Percentiles rank a stretch among this genome's conserved stretches.
phyloP scores from a whole-genome alignment of 441 rosid species.

The Biscutella laevigata region DNA sequence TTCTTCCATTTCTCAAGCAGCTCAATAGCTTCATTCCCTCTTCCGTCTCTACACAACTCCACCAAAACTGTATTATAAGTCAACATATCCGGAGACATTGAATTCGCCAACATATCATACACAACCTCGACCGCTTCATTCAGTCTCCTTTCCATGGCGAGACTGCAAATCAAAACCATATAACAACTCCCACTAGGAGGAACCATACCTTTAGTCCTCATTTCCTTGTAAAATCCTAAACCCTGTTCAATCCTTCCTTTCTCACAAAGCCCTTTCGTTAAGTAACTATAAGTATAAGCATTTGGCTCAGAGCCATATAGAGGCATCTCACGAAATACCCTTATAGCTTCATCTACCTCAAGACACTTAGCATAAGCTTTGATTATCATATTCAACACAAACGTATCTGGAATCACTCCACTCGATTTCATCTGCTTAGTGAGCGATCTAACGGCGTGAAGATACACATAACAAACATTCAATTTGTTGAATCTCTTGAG shows the following conservation, averaged over 20 bases:
- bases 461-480: slow-evolving; percentile 61
- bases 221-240: slow-evolving; percentile 65
- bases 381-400: slow-evolving; percentile 68
- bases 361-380: slow-evolving; percentile 70
- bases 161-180: slow-evolving; percentile 72
- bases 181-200: slow-evolving; percentile 51
- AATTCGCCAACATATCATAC: slow-evolving; percentile 57
- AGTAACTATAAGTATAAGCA: slow-evolving; percentile 53
- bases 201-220: slow-evolving; percentile 53
- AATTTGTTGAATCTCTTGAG: slow-evolving; percentile 66
- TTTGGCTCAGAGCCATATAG: slow-evolving; percentile 74
- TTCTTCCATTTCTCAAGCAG: slow-evolving; percentile 66
- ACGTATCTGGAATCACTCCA: slow-evolving; percentile 78
- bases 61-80: slow-evolving; percentile 71
- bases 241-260: slow-evolving; percentile 60
- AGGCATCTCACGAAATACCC: slow-evolving; percentile 65
- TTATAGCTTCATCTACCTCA: slow-evolving; percentile 62
- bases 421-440: slow-evolving; percentile 72
- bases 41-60: slow-evolving; percentile 66
- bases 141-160: slow-evolving; percentile 48
- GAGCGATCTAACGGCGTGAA: slow-evolving; percentile 61
- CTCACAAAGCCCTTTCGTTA: slow-evolving; percentile 72
- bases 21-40: slow-evolving; percentile 53
- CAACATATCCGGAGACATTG: slow-evolving; percentile 57
- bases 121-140: slow-evolving; percentile 43